Evolutionary conservation across 2,329 filamentous ascomycete species (phyloP).

Genomic region (Aspergillus pseudoviridinutans): DNA sequence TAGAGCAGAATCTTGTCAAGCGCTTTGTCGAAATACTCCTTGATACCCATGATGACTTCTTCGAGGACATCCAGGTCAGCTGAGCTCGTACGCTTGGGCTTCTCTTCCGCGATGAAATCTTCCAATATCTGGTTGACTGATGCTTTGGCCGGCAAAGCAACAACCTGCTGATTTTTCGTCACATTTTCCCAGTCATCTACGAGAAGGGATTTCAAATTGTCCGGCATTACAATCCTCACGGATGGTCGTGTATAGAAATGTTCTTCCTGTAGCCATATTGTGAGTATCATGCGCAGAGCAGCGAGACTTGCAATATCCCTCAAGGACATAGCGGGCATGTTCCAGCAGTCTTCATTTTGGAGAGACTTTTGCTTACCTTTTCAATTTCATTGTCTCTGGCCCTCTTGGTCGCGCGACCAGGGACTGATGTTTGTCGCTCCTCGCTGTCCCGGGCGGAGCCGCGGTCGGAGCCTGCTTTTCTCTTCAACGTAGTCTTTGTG

Average conservation of each 20-base stretch:
- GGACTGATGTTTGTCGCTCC: conserved; percentile 42
- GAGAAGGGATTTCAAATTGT: conserved; percentile 83
- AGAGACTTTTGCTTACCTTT: conserved; percentile 32
- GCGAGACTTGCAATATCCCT: not conserved
- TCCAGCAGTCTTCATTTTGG: not conserved
- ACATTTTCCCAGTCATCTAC: conserved; percentile 99
- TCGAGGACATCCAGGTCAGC: conserved; percentile 81
- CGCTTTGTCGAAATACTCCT: conserved; percentile 90
- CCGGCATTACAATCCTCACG: conserved; percentile 80
- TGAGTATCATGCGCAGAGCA: not conserved
- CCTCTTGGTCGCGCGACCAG: conserved; percentile 43
- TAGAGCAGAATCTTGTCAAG: conserved; percentile 88
- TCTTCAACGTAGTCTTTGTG: conserved; percentile 36
- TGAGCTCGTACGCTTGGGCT: conserved; percentile 57
- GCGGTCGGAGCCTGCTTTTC: conserved; percentile 39
- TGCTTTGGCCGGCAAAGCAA: conserved; percentile 73
- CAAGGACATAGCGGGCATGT: conserved; percentile 1
- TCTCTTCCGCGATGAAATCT: conserved; percentile 72
- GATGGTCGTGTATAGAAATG: conserved; percentile 77
- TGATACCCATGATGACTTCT: conserved; percentile 79
- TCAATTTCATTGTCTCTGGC: conserved; percentile 46
- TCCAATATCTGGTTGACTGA: conserved; percentile 75
- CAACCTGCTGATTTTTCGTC: conserved; percentile 88
- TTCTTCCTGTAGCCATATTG: conserved; percentile 65
- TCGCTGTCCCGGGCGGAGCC: conserved; percentile 44